Evolutionary conservation across 257 asterid species (phyloP), one percentile per base, ranked within the genome.

Genomic region (Salvia hispanica): DNA sequence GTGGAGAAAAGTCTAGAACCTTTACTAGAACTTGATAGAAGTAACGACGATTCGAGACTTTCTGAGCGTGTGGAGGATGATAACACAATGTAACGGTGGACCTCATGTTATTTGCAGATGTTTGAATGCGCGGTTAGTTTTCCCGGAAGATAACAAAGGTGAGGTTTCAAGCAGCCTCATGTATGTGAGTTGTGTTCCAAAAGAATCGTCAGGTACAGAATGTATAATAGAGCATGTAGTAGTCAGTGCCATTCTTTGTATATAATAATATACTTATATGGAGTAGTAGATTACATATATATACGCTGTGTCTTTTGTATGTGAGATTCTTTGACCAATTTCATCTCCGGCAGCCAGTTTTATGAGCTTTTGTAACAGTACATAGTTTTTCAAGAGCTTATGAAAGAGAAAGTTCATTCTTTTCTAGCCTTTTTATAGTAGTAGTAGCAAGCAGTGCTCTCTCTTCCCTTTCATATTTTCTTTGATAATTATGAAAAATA

Each of bases 1-100:
- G 98, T 90, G 21, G 93, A 84, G 79, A 86, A 82, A 72, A 78
- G 82, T 72, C 65, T 92, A 62, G 77, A 70, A 69, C 95, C 96
- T 45, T 58, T 87, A 76, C 82, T 89, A 55, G 85, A 82, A 61
- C 83, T 84, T 25, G 85, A 79, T 62, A 70, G 69, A 72, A 64
- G 64, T 57, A 37, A 58, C 58, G 77, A 82, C 42, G 15, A 68
- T 57, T 68, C 82, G 55, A 72, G 43, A 33, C 60, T 74, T 50
- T 16, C 67, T 46, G 75, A 61, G 44, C 25, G 43, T 45, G 33
- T 53, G 40, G 86, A 84, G 64, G 63, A 78, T 14, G 68, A 77
- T 21, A 66, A 68, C 60, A 56, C 78, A 58, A 56, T 69, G 39
- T 74, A 80, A 86, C 73, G 75, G 62, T 72, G 69, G 43, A 46